Base-by-base conservation (phyloP, 495 filamentous ascomycete genomes). In the Cladorrhinum samala region DNA sequence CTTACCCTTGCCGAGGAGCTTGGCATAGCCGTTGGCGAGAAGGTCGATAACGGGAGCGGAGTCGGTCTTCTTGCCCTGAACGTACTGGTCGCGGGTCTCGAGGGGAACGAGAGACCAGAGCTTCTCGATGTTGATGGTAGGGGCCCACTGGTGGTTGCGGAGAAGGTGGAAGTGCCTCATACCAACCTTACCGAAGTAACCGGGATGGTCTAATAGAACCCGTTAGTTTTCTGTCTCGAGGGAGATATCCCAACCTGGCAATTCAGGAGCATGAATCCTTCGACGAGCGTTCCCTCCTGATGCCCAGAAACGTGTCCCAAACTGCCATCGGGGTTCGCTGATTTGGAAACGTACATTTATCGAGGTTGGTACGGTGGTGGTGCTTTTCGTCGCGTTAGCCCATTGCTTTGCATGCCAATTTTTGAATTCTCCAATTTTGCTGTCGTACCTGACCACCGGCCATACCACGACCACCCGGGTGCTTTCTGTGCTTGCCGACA, bases 401-500 rank as follows among this genome's bases (percentile, higher is more conserved):
- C 43, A 19, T 43, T 50, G 46, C 24, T 48, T 30, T 21, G 58
- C 4, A 6, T 11, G 27, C 27, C 25, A 7, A 20, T 14, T 17
- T 30, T 23, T 48, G 45, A 39, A 30, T 52, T 39, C 40, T 44
- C 20, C 27, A 40, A 6, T 39, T 25, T 20, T 16, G 44, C 55
- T 45, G 44, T 47, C 63, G 56, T 62, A 66, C 64, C 55, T 68
- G 65, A 62, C 65, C 65, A 68, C 65, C 65, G 63, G 65, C 65
- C 65, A 68, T 68, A 68, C 65, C 65, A 66, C 65, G 65, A 66
- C 65, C 65, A 66, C 65, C 65, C 21, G 65, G 65, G 45, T 68
- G 65, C 65, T 68, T 68, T 42, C 65, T 66, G 65, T 68, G 65
- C 65, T 68, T 68, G 61, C 65, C 65, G 52, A 68, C 65, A 62